Conservation (phyloP, 495 filamentous ascomycete genomes). For the Daldinia loculata region DNA sequence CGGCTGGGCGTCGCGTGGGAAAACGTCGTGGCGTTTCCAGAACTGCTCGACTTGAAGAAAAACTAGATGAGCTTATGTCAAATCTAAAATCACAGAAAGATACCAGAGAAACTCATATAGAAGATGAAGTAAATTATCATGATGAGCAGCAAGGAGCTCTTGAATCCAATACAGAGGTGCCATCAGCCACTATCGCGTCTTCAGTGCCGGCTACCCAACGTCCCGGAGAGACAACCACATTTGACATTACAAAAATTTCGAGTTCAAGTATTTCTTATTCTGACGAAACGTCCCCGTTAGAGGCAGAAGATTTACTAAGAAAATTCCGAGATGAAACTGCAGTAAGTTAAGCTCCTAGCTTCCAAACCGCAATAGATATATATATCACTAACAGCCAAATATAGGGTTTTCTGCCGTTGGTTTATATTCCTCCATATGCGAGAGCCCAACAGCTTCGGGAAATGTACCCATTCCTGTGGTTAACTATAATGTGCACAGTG, state of each 20-base stretch:
- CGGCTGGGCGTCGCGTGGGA: neutral
- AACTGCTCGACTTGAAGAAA: constrained; percentile 57
- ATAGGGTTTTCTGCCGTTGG: neutral
- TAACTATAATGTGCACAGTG: neutral
- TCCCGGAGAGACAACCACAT: neutral
- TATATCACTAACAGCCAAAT: neutral
- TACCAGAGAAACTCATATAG: constrained; percentile 23
- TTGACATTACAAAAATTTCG: neutral
- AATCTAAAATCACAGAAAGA: constrained; percentile 49
- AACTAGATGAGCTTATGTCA: constrained; percentile 61
- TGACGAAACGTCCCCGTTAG: neutral
- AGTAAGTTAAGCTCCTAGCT: neutral
- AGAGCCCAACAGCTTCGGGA: neutral
- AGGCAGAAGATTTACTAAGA: neutral
- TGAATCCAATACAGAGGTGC: neutral
- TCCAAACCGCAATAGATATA: neutral
- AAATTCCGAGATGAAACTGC: neutral
- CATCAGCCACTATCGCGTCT: constrained; percentile 4
- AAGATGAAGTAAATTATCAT: constrained; percentile 51
- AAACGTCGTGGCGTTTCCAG: neutral
- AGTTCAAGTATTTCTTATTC: neutral
- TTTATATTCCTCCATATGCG: neutral
- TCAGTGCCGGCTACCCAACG: constrained; percentile 10
- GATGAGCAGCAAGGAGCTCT: neutral
- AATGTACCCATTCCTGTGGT: neutral